A percentile compares a stretch with the other conserved stretches of the same genome.
Evolutionary conservation across 179 eudicot species (phyloP).

Genomic region (Beta corolliflora): DNA sequence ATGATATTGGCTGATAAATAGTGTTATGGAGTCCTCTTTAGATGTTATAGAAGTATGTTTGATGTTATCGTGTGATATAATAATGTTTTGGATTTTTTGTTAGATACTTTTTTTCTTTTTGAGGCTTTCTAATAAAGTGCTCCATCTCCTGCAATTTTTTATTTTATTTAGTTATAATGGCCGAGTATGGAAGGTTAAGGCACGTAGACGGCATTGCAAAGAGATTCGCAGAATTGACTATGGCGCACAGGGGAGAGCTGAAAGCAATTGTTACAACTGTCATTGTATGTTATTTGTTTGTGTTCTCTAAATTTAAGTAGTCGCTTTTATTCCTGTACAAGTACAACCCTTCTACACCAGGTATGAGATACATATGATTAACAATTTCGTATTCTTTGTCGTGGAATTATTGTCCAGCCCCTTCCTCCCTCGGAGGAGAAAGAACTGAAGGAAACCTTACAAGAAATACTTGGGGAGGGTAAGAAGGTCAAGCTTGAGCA

Average conservation of each 20-base stretch:
- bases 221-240: constrained; percentile 78
- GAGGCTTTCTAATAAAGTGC: background rate
- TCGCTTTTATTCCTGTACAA: background rate
- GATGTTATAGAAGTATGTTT: too few relatives aligned
- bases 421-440: constrained; percentile 87
- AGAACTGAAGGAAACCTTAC: constrained; percentile 80
- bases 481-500: constrained; percentile 70
- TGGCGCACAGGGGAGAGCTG: constrained; percentile 91
- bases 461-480: constrained; percentile 78
- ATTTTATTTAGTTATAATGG: constrained; percentile 53
- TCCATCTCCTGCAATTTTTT: background rate
- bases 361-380: background rate
- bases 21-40: too few relatives aligned
- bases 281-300: constrained; percentile 56
- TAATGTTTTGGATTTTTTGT: background rate
- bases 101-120: background rate
- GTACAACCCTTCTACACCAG: too few relatives aligned
- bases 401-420: constrained; percentile 47
- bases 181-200: constrained; percentile 75
- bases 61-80: background rate
- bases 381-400: background rate
- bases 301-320: background rate
- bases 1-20: too few relatives aligned
- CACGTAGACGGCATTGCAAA: constrained; percentile 56
- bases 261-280: constrained; percentile 75